Conservation (phyloP, 768 basidiomycete species). For the Flagelloscypha sp. region DNA sequence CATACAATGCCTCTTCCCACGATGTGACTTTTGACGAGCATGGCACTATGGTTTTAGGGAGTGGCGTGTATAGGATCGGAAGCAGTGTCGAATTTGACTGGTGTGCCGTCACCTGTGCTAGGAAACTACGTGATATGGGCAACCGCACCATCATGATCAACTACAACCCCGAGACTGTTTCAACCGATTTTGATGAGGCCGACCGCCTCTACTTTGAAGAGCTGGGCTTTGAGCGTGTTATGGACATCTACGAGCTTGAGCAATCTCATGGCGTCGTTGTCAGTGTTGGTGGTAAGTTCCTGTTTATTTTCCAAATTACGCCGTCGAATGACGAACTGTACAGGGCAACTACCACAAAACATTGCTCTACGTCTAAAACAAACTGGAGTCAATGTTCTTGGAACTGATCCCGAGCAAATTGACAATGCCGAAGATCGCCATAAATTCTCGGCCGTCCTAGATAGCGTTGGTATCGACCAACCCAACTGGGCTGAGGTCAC, state of each 20-base stretch:
- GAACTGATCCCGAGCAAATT: slow-evolving; percentile 91
- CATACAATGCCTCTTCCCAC: slow-evolving; percentile 94
- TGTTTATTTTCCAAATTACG: slow-evolving; percentile 1
- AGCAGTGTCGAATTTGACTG: slow-evolving; percentile 99
- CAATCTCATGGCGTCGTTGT: slow-evolving; percentile 89
- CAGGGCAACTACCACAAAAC: slow-evolving; percentile 96
- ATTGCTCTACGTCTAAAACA: slow-evolving; percentile 94
- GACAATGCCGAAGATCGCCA: slow-evolving; percentile 98
- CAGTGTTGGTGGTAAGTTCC: slow-evolving; percentile 82
- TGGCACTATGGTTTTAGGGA: slow-evolving; percentile 98
- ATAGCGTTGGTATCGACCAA: slow-evolving; percentile 92
- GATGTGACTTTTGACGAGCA: slow-evolving; percentile 94
- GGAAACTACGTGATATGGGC: slow-evolving; percentile 87
- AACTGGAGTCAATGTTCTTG: slow-evolving; percentile 85
- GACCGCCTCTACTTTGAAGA: slow-evolving; percentile 98
- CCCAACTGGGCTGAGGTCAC: slow-evolving; percentile 94
- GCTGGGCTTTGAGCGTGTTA: slow-evolving; percentile 93
- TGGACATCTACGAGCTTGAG: slow-evolving; percentile 99
- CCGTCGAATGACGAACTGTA: slow-evolving; percentile 3
- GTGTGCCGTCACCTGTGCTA: slow-evolving; percentile 99
- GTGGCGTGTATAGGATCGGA: slow-evolving; percentile 97
- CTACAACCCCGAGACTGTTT: slow-evolving; percentile 99
- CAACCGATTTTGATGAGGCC: slow-evolving; percentile 99
- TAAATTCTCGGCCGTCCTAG: slow-evolving; percentile 97
- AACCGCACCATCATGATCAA: slow-evolving; percentile 98